Evolutionary conservation across 345 rosid species (phyloP).

Genomic region (Eucalyptus sp.): DNA sequence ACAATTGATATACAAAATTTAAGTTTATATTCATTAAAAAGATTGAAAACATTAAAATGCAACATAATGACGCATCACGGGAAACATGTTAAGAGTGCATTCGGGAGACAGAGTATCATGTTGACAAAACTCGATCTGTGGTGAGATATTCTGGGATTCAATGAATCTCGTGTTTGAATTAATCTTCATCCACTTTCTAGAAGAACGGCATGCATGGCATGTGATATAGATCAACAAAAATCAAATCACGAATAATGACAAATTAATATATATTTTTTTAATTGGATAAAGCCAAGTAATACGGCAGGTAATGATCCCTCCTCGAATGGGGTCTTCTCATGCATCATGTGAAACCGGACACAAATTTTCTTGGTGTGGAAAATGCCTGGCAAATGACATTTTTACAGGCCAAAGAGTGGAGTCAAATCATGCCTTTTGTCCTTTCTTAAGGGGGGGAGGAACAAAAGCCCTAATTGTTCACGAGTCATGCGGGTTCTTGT

Average conservation of each 20-base stretch:
- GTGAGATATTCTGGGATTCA: accelerated
- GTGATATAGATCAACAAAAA: background rate
- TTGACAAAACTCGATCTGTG: background rate
- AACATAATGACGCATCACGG: too few species aligned
- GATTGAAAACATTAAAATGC: background rate
- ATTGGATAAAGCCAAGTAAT: background rate
- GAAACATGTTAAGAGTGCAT: background rate
- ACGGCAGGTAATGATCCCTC: background rate
- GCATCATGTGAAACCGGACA: background rate
- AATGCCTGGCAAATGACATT: background rate
- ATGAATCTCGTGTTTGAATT: background rate
- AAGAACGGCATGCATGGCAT: background rate
- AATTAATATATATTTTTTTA: background rate
- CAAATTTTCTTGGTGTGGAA: background rate
- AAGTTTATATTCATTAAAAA: background rate
- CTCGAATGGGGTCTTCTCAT: background rate
- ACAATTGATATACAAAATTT: background rate
- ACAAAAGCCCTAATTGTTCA: background rate
- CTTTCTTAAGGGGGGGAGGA: background rate
- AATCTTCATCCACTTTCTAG: background rate
- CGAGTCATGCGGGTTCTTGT: background rate
- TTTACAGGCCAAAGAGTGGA: background rate
- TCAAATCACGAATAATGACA: background rate
- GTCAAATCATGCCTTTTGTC: background rate
- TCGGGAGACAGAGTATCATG: background rate